Evolutionary conservation across 768 basidiomycete genomes (phyloP), one percentile per base, ranked within the genome.

Genomic region (Dioszegia aurantiaca): DNA sequence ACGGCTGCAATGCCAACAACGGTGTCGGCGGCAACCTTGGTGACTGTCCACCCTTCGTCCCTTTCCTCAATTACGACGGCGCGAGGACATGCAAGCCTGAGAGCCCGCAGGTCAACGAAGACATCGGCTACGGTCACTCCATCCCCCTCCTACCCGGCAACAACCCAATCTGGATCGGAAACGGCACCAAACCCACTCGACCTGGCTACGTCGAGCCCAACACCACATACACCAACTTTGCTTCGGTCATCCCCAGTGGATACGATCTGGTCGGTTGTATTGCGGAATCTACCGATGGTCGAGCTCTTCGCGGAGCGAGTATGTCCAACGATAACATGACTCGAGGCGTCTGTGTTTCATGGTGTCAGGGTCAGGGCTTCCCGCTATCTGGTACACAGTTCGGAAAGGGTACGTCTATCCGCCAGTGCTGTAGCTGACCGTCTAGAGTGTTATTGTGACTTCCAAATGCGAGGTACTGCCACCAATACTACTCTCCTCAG

Each of bases 31-130:
- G 75, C 36, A 60, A 64, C 10, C 46, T 74, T 4, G 10, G 57
- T 8, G 60, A 73, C 41, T 77, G 76, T 59, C 66, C 74, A 41
- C 72, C 73, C 4, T 76, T 78, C 61, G 68, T 69, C 3, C 77
- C 77, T 3, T 73, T 69, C 65, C 62, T 77, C 59, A 52, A 77
- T 61, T 46, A 37, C 23, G 62, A 51, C 16, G 47, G 65, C 24
- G 67, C 69, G 10, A 16, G 46, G 4, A 62, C 67, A 11, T 78
- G 77, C 58, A 49, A 59, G 30, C 71, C 73, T 17, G 55, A 72
- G 53, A 75, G 71, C 62, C 49, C 61, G 11, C 55, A 70, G 44
- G 70, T 78, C 52, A 59, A 75, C 56, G 77, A 78, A 55, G 69
- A 74, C 41, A 62, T 74, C 30, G 77, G 77, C 16, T 46, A 62